Percentiles rank a stretch among this genome's conserved stretches.
phyloP scores from a whole-genome alignment of 768 basidiomycete species.

The Leccinum boreale region DNA sequence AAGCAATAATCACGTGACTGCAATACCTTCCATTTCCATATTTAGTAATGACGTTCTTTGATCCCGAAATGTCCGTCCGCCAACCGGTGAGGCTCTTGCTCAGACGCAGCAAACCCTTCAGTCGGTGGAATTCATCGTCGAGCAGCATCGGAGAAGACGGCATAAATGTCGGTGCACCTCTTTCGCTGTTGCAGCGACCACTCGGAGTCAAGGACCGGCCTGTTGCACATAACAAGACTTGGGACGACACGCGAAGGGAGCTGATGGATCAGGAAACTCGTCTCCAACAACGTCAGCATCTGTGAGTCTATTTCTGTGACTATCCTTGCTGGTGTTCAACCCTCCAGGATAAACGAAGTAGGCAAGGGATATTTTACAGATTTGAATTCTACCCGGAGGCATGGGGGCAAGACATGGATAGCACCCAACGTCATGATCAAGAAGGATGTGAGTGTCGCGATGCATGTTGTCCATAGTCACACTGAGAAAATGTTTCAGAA shows the following conservation, averaged over 20 bases:
- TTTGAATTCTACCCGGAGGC: constrained; percentile 68
- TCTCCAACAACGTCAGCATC: constrained; percentile 65
- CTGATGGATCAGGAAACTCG: constrained; percentile 69
- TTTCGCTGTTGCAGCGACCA: constrained; percentile 55
- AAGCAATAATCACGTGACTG: constrained; percentile 1
- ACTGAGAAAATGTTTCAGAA: constrained; percentile 47
- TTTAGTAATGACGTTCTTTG: constrained; percentile 16
- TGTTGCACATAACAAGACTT: constrained; percentile 52
- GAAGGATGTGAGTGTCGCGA: constrained; percentile 69
- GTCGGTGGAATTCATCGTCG: constrained; percentile 22
- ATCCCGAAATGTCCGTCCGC: constrained; percentile 21
- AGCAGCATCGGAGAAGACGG: constrained; percentile 1
- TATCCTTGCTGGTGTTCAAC: background rate
- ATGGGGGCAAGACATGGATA: constrained; percentile 94
- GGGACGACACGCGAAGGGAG: constrained; percentile 62
- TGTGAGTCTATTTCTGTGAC: constrained; percentile 32
- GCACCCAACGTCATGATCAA: constrained; percentile 86
- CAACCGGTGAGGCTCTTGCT: constrained; percentile 7
- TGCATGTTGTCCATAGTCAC: background rate
- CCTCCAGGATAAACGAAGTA: constrained; percentile 52
- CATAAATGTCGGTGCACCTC: constrained; percentile 9
- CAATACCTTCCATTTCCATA: constrained; percentile 5
- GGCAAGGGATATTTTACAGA: constrained; percentile 89
- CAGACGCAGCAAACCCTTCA: constrained; percentile 5
- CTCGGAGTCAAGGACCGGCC: constrained; percentile 76